phyloP scores from a whole-genome alignment of 371 early-diverging fungal species.

The Blakeslea trispora region DNA sequence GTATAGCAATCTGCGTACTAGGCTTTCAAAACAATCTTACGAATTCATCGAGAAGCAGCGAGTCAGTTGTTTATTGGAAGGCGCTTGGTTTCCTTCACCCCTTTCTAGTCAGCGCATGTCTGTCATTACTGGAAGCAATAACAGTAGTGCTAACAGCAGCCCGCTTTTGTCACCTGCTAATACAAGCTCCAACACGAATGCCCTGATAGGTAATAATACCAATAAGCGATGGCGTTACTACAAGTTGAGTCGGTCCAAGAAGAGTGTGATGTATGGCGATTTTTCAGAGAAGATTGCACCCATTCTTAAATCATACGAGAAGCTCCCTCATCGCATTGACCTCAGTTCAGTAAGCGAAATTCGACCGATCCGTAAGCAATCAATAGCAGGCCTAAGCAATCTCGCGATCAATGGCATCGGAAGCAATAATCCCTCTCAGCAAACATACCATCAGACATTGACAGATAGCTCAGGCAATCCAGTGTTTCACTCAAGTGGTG shows the following conservation, averaged over 20 bases:
- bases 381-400: background rate
- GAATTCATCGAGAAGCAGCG: slow-evolving; percentile 74
- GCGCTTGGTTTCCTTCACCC: slow-evolving; percentile 75
- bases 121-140: slow-evolving; percentile 8
- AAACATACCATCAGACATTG: background rate
- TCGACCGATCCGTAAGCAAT: slow-evolving; percentile 40
- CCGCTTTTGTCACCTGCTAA: background rate
- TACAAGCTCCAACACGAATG: background rate
- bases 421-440: background rate
- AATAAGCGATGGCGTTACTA: slow-evolving; percentile 62
- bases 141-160: slow-evolving; percentile 1
- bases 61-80: slow-evolving; percentile 63
- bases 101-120: slow-evolving; percentile 21
- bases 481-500: background rate
- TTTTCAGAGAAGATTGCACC: slow-evolving; percentile 54
- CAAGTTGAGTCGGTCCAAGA: slow-evolving; percentile 62
- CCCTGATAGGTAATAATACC: background rate
- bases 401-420: slow-evolving; percentile 3
- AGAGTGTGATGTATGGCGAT: slow-evolving; percentile 69
- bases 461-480: background rate
- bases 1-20: slow-evolving; percentile 61
- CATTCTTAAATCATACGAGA: slow-evolving; percentile 30
- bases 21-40: slow-evolving; percentile 66
- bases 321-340: slow-evolving; percentile 55
- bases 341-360: slow-evolving; percentile 58